Conservation (phyloP, 1,284 basidiomycete genomes). For the Ceratobasidium sp. region DNA sequence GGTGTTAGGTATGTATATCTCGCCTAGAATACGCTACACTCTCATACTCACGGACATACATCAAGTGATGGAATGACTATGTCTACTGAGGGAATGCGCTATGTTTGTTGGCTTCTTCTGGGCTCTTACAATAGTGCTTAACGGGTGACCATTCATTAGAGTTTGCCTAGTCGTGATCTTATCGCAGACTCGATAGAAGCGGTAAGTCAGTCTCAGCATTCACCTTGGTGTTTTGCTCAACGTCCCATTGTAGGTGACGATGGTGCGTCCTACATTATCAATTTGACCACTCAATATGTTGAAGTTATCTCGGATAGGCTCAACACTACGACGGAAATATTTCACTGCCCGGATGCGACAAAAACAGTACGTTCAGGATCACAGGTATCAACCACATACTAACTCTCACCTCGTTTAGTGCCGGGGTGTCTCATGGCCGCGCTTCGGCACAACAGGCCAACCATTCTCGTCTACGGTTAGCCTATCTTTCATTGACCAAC, state of each 20-base stretch:
- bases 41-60: background rate
- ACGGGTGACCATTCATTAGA: slow-evolving; percentile 55
- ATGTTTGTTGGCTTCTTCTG: slow-evolving; percentile 3
- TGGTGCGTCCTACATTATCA: slow-evolving; percentile 59
- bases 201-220: slow-evolving; percentile 54
- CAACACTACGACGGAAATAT: slow-evolving; percentile 91
- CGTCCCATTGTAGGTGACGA: slow-evolving; percentile 60
- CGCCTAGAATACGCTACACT: background rate
- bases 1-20: slow-evolving; percentile 69
- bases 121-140: background rate
- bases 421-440: slow-evolving; percentile 89
- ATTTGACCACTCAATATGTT: too few species aligned
- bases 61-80: slow-evolving; percentile 84
- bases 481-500: slow-evolving; percentile 56
- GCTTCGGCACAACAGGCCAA: slow-evolving; percentile 82
- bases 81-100: slow-evolving; percentile 73
- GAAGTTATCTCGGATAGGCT: too few species aligned
- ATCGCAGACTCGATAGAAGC: slow-evolving; percentile 92
- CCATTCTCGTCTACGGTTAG: slow-evolving; percentile 76
- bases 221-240: background rate
- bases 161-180: slow-evolving; percentile 85
- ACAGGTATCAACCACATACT: too few species aligned
- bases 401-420: too few species aligned
- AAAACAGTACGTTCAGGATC: slow-evolving; percentile 71
- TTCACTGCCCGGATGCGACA: slow-evolving; percentile 80